Conservation (phyloP, 2,329 filamentous ascomycete species). For the Gaeumannomyces sp. region DNA sequence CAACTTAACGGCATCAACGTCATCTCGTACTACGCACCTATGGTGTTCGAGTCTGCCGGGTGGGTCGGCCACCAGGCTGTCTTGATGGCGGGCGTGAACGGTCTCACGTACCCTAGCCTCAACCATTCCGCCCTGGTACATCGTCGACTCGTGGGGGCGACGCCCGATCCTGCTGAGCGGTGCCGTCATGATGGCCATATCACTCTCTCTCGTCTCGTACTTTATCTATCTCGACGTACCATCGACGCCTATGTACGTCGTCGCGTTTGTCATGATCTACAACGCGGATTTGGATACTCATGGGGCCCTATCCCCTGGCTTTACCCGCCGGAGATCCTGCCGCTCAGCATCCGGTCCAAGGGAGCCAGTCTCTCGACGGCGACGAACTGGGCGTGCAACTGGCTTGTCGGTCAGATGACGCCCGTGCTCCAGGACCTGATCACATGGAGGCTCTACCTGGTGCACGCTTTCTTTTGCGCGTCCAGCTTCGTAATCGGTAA, state of each 20-base stretch:
- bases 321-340: constrained; percentile 97
- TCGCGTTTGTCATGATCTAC: constrained; percentile 95
- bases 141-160: constrained; percentile 88
- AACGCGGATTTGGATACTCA: constrained; percentile 88
- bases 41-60: constrained; percentile 95
- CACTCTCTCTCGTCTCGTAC: constrained; percentile 86
- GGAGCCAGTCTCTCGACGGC: constrained; percentile 94
- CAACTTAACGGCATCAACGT: constrained; percentile 99
- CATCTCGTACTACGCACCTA: constrained; percentile 96
- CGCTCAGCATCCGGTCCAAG: constrained; percentile 93
- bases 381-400: constrained; percentile 98
- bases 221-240: constrained; percentile 84
- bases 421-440: constrained; percentile 89
- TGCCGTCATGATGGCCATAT: constrained; percentile 81
- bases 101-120: constrained; percentile 79
- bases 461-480: constrained; percentile 96
- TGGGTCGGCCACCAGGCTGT: constrained; percentile 88
- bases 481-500: constrained; percentile 93
- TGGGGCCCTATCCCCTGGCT: constrained; percentile 99
- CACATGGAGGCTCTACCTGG: constrained; percentile 85
- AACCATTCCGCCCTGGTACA: constrained; percentile 93
- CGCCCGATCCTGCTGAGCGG: constrained; percentile 85
- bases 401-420: constrained; percentile 92
- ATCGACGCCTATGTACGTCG: constrained; percentile 76
- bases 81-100: constrained; percentile 96